Conservation (phyloP, 306 rosid species). For the Elaeagnus macrophylla region DNA sequence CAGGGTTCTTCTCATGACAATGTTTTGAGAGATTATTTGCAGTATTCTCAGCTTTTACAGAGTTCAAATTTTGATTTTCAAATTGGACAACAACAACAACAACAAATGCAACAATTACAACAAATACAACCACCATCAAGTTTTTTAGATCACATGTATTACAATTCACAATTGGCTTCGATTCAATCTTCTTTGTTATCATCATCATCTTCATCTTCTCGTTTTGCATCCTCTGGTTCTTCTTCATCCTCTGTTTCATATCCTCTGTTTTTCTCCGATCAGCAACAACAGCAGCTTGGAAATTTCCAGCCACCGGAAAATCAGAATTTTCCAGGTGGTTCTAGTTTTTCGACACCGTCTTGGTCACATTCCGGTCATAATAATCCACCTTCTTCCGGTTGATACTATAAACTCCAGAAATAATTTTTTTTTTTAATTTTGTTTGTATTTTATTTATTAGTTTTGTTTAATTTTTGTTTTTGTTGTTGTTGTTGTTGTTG, state of each 20-base stretch:
- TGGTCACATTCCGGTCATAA: conserved; percentile 54
- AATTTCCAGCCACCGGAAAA: conserved; percentile 30
- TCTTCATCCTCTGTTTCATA: conserved; percentile 22
- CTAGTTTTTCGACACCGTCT: conserved; percentile 30
- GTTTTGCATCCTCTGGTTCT: conserved; percentile 31
- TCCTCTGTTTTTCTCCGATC: conserved; percentile 54
- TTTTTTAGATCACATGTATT: conserved; percentile 50
- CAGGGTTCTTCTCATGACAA: conserved; percentile 21
- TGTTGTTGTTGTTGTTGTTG: no score
- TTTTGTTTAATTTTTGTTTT: no score
- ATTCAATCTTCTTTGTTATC: conserved; percentile 31
- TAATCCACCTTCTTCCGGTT: conserved; percentile 51
- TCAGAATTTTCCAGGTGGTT: conserved; percentile 19
- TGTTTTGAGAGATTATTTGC: conserved; percentile 41
- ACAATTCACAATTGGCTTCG: conserved; percentile 40
- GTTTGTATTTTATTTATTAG: no score
- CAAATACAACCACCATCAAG: conserved; percentile 21
- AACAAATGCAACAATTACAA: conserved; percentile 1
- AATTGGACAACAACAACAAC: conserved; percentile 13
- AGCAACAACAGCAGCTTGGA: conserved; percentile 30
- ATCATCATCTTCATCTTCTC: conserved; percentile 21
- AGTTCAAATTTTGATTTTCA: conserved; percentile 36
- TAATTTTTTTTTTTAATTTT: conserved; percentile 17
- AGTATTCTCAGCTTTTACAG: conserved; percentile 64
- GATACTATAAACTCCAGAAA: conserved; percentile 7